Conservation (phyloP, 352 stramenopile genomes). For the Phytophthora sojae region DNA sequence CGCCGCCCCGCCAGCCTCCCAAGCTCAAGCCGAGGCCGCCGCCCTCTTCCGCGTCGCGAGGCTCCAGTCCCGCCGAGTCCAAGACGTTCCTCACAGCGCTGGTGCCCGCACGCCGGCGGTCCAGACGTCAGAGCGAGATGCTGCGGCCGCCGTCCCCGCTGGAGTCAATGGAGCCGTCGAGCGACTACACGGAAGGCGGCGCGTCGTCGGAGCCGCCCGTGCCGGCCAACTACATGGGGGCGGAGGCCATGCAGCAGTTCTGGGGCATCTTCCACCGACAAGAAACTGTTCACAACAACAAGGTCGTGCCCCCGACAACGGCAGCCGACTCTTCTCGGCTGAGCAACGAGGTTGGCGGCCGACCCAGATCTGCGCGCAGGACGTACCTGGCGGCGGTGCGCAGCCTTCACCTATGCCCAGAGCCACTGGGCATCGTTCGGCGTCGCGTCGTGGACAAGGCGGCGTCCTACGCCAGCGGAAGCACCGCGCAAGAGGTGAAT, state of each 20-base stretch:
- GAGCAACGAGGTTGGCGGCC: slow-evolving; percentile 6
- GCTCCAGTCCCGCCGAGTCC: slow-evolving; percentile 11
- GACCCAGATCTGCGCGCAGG: slow-evolving; percentile 60
- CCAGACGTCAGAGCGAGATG: slow-evolving; percentile 18
- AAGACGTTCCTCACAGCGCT: slow-evolving; percentile 65
- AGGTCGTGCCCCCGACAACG: slow-evolving; percentile 10
- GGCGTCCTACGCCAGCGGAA: slow-evolving; percentile 48
- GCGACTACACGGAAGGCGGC: slow-evolving; percentile 23
- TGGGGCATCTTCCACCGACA: slow-evolving; percentile 81
- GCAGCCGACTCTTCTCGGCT: not conserved
- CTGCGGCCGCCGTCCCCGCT: slow-evolving; percentile 72
- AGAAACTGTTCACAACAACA: slow-evolving; percentile 66
- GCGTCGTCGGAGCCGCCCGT: slow-evolving; percentile 16
- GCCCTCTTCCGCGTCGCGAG: slow-evolving; percentile 7
- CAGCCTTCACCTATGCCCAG: slow-evolving; percentile 62
- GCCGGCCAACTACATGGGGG: slow-evolving; percentile 68
- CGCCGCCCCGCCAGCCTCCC: slow-evolving; percentile 5
- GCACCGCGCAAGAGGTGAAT: slow-evolving; percentile 68
- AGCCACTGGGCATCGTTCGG: slow-evolving; percentile 75
- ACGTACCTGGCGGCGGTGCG: slow-evolving; percentile 72
- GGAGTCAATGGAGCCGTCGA: slow-evolving; percentile 44
- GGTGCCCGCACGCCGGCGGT: slow-evolving; percentile 18
- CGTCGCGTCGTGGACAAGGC: slow-evolving; percentile 60
- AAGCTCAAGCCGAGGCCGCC: slow-evolving; percentile 28
- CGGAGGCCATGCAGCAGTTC: slow-evolving; percentile 64